These are phyloP conservation scores for Aspergillus arachidicola DNA, from an alignment of 2,329 filamentous ascomycete genomes.

Conservation along the genomic window DNA sequence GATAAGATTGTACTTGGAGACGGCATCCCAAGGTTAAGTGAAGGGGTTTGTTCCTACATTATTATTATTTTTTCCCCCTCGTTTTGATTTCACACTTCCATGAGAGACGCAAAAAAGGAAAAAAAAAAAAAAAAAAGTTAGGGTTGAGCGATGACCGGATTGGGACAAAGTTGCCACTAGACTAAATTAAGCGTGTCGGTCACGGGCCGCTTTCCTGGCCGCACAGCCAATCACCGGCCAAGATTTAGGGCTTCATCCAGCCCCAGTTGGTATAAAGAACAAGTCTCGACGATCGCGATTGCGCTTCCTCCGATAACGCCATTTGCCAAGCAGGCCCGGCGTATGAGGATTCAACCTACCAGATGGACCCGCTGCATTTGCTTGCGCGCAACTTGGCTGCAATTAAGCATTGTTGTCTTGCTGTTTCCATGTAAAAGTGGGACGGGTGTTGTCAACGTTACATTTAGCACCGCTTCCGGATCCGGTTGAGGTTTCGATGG, in stretches of 20 bases:
- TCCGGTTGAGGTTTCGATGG: not conserved
- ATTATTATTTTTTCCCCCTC: no score
- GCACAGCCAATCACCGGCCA: not conserved
- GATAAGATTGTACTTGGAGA: not conserved
- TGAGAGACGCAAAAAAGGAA: not conserved
- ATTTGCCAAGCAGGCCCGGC: not conserved
- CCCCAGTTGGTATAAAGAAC: no score
- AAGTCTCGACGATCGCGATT: constrained; percentile 5
- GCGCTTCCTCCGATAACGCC: constrained; percentile 8
- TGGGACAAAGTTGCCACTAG: not conserved
- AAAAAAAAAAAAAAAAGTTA: not conserved
- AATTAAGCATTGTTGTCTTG: not conserved
- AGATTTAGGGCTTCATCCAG: not conserved
- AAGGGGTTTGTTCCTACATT: not conserved
- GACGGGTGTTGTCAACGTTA: not conserved
- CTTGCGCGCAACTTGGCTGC: constrained; percentile 2
- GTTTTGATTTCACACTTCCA: not conserved
- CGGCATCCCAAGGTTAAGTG: not conserved
- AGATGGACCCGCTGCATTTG: not conserved
- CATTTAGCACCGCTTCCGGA: not conserved
- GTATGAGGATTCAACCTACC: not conserved
- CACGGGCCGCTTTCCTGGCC: not conserved
- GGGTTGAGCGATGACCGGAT: not conserved
- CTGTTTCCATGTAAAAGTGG: not conserved
- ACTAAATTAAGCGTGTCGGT: not conserved